These are phyloP conservation scores for Nakaseomyces sp. DNA, from an alignment of 1,139 yeast species.

Conservation along the genomic window DNA sequence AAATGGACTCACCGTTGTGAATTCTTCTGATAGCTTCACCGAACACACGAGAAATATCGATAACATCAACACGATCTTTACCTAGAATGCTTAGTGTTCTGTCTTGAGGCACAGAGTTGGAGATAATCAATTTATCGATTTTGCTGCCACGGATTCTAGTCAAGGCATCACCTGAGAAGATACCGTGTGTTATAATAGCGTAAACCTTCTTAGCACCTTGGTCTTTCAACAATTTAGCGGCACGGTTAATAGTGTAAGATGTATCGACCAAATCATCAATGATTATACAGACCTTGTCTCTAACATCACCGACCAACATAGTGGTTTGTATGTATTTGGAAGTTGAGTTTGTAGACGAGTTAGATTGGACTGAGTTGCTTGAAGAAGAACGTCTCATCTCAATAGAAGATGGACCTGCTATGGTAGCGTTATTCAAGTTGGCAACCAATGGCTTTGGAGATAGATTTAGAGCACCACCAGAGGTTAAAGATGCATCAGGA, in stretches of 20 bases:
- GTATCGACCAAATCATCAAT: slow-evolving; percentile 94
- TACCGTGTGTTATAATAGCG: slow-evolving; percentile 87
- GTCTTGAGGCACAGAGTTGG: slow-evolving; percentile 88
- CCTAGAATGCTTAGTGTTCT: slow-evolving; percentile 41
- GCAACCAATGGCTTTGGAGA: slow-evolving; percentile 23
- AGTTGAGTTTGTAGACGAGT: slow-evolving; percentile 8
- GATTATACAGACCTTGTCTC: slow-evolving; percentile 71
- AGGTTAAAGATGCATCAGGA: slow-evolving; percentile 28
- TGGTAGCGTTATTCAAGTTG: slow-evolving; percentile 9
- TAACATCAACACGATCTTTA: slow-evolving; percentile 59
- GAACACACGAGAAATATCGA: slow-evolving; percentile 79
- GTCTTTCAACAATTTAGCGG: slow-evolving; percentile 82
- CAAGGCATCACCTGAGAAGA: slow-evolving; percentile 87
- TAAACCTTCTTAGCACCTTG: slow-evolving; percentile 85
- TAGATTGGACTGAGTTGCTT: slow-evolving; percentile 3
- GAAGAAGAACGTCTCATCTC: slow-evolving; percentile 7
- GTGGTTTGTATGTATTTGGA: slow-evolving; percentile 37
- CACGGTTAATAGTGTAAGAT: slow-evolving; percentile 82
- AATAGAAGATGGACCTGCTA: slow-evolving; percentile 4
- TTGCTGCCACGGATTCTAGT: slow-evolving; percentile 57
- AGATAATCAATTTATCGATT: slow-evolving; percentile 78
- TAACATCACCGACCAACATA: slow-evolving; percentile 90
- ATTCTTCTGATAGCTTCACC: slow-evolving; percentile 94
- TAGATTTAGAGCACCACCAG: slow-evolving; percentile 26
- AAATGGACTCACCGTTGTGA: slow-evolving; percentile 93